phyloP scores from a whole-genome alignment of 495 filamentous ascomycete species.

The Neurospora sublineolata region DNA sequence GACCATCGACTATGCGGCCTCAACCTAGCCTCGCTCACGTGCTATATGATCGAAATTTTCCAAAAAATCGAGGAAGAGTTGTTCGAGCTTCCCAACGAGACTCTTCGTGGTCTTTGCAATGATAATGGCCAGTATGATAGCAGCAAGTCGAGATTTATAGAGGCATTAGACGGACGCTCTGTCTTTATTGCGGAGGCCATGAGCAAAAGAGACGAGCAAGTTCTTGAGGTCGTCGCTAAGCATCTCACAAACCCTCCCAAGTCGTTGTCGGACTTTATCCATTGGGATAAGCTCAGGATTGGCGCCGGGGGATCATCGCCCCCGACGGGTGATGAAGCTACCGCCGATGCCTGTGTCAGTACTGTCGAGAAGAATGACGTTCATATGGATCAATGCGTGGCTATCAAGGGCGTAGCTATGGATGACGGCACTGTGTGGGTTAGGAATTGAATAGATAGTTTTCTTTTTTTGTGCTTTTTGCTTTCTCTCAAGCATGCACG shows the following conservation, averaged over 20 bases:
- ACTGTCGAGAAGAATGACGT: no score
- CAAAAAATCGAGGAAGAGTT: slow-evolving; percentile 49
- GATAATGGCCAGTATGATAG: not conserved
- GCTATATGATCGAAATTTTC: slow-evolving; percentile 13
- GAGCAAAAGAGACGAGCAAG: not conserved
- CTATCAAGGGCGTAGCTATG: no score
- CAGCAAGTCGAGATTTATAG: not conserved
- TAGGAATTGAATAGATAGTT: no score
- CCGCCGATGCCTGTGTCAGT: no score
- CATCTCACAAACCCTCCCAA: not conserved
- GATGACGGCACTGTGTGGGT: no score
- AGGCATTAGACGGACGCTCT: not conserved
- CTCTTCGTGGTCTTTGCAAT: slow-evolving; percentile 4
- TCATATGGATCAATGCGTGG: no score
- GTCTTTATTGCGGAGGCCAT: not conserved
- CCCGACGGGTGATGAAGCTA: no score
- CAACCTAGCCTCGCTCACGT: slow-evolving; percentile 19
- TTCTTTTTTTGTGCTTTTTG: no score
- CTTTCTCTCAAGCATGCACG: no score
- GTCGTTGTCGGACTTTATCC: not conserved
- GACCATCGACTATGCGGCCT: slow-evolving; percentile 16
- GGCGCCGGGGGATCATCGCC: no score
- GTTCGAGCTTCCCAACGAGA: slow-evolving; percentile 33
- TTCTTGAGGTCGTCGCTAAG: not conserved
- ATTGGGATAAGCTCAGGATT: not conserved